Evolutionary conservation across 192 early-diverging fungal genomes (phyloP).

Genomic region (Phycomyces blakesleeanus): DNA sequence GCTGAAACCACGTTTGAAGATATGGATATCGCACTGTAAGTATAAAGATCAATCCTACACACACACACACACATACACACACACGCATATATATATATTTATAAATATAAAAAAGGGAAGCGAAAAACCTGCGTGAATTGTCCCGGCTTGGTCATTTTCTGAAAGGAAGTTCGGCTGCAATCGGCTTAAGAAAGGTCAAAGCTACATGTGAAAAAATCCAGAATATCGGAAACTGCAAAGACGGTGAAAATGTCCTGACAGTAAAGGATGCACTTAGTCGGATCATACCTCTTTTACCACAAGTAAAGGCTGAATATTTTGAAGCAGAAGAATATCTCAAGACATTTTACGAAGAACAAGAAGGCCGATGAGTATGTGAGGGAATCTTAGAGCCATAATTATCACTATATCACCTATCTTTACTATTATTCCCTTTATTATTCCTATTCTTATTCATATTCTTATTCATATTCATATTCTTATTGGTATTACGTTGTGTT

Average conservation of each 20-base stretch:
- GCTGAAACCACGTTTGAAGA: conserved; percentile 72
- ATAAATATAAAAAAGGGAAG: conserved; percentile 26
- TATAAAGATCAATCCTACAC: too few relatives aligned
- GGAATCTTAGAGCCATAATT: too few relatives aligned
- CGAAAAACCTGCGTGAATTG: conserved; percentile 62
- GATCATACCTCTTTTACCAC: conserved; percentile 51
- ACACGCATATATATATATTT: background rate
- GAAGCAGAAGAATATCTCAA: conserved; percentile 68
- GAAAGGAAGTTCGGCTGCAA: conserved; percentile 85
- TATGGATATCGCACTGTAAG: conserved; percentile 73
- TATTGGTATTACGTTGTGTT: too few relatives aligned
- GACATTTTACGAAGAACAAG: conserved; percentile 55
- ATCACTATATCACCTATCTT: too few relatives aligned
- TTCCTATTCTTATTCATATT: too few relatives aligned
- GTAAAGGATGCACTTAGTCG: conserved; percentile 53
- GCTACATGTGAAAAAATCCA: conserved; percentile 86
- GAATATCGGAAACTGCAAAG: conserved; percentile 64
- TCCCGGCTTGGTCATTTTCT: conserved; percentile 86
- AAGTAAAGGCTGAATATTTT: conserved; percentile 64
- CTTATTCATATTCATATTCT: too few relatives aligned
- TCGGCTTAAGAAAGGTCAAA: conserved; percentile 78
- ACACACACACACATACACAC: too few relatives aligned
- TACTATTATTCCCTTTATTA: too few relatives aligned
- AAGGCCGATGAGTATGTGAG: too few relatives aligned
- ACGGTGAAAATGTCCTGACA: conserved; percentile 43